Conservation (phyloP, 2,329 filamentous ascomycete genomes). For the Calonectria honghensis region DNA sequence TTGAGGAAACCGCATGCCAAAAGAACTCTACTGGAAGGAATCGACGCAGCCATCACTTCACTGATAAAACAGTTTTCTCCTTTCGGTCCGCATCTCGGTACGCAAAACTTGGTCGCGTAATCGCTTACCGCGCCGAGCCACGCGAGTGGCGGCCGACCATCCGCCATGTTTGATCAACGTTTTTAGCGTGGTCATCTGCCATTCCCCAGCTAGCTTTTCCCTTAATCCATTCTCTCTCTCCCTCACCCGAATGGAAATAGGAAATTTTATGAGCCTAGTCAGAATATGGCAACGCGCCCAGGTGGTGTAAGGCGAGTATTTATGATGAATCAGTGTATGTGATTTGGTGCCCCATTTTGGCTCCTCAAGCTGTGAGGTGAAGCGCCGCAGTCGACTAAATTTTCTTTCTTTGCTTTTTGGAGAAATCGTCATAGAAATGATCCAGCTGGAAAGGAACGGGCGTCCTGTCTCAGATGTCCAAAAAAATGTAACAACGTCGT, state of each 20-base stretch:
- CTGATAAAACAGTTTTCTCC: neutral
- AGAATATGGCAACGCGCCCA: neutral
- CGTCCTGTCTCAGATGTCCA: too few species aligned
- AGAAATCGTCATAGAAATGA: too few species aligned
- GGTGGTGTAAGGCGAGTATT: neutral
- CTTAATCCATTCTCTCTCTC: neutral
- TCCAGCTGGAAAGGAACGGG: too few species aligned
- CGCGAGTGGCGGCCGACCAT: neutral
- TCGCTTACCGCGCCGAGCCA: neutral
- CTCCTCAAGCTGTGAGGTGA: neutral
- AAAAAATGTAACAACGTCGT: too few species aligned
- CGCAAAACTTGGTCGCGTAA: neutral
- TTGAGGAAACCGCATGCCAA: neutral
- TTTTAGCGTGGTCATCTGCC: neutral
- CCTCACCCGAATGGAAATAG: neutral
- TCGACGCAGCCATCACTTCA: neutral
- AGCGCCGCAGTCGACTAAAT: neutral
- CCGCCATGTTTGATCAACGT: neutral
- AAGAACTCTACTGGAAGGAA: neutral
- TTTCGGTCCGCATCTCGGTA: neutral
- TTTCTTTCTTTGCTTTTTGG: too few species aligned
- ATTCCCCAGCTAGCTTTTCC: neutral
- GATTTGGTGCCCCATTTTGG: neutral
- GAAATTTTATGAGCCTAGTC: neutral
- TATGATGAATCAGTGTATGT: neutral